These are phyloP conservation scores for Prosopis cineraria DNA, from an alignment of 306 rosid species.

Conservation along the genomic window DNA sequence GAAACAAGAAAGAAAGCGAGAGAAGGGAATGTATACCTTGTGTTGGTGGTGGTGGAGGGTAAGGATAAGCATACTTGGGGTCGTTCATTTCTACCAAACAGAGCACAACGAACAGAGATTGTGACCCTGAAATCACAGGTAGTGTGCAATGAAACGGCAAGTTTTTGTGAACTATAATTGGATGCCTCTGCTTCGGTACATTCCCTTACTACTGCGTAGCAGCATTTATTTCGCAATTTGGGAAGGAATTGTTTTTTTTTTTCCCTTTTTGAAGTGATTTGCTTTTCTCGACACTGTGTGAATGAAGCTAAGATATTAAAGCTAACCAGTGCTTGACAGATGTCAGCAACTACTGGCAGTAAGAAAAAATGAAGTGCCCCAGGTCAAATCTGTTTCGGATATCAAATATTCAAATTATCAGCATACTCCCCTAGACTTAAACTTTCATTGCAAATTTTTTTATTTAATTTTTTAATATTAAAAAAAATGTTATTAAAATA, in stretches of 20 bases:
- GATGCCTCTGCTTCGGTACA: not conserved
- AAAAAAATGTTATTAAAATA: too few species aligned
- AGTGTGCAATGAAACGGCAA: not conserved
- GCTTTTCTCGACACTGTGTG: not conserved
- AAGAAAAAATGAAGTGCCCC: not conserved
- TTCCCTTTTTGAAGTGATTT: not conserved
- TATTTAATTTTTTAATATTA: too few species aligned
- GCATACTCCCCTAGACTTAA: not conserved
- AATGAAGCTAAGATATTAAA: not conserved
- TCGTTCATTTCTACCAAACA: conserved; percentile 53
- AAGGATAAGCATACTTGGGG: conserved; percentile 71
- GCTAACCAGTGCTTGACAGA: not conserved
- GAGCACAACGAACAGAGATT: not conserved
- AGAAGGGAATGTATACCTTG: conserved; percentile 33
- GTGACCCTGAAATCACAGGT: not conserved
- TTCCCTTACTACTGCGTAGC: not conserved
- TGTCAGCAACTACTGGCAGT: not conserved
- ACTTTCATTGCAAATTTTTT: too few species aligned
- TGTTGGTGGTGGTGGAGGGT: conserved; percentile 39
- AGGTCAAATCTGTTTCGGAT: not conserved
- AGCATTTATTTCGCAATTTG: not conserved
- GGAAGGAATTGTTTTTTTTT: not conserved
- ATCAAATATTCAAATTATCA: too few species aligned
- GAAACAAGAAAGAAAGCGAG: not conserved
- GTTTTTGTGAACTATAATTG: not conserved